A percentile compares a stretch with the other conserved stretches of the same genome.
Evolutionary conservation across 2,329 filamentous ascomycete species (phyloP).

Genomic region (Fusarium veterinarium): DNA sequence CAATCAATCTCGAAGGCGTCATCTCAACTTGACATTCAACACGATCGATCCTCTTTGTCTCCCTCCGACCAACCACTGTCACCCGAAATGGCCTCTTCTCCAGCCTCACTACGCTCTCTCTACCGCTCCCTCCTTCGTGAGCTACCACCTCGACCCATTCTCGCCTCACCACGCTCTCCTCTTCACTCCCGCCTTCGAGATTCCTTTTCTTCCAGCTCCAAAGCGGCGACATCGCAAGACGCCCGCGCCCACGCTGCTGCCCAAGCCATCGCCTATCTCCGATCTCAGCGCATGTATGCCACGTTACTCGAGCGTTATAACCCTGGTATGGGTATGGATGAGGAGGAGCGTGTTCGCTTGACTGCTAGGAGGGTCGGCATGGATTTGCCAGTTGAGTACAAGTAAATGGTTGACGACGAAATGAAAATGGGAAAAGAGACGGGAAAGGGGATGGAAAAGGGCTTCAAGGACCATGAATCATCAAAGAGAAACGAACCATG

Average conservation of each 20-base stretch:
- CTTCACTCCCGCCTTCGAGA: constrained; percentile 49
- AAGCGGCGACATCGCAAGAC: constrained; percentile 58
- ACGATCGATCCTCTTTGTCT: background rate
- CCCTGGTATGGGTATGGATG: constrained; percentile 87
- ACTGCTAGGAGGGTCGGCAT: constrained; percentile 90
- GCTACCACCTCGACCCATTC: constrained; percentile 76
- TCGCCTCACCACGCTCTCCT: constrained; percentile 68
- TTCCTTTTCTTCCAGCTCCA: constrained; percentile 58
- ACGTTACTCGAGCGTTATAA: constrained; percentile 92
- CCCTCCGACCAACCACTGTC: background rate
- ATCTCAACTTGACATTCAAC: background rate
- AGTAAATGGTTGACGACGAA: background rate
- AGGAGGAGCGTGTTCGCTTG: constrained; percentile 84
- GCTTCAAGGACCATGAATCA: background rate
- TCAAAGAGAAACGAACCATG: background rate
- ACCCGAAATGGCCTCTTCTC: constrained; percentile 50
- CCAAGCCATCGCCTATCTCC: constrained; percentile 83
- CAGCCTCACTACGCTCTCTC: constrained; percentile 74
- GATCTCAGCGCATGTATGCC: constrained; percentile 86
- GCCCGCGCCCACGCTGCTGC: constrained; percentile 62
- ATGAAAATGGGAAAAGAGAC: background rate
- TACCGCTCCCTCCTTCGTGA: constrained; percentile 92
- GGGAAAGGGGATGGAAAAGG: background rate
- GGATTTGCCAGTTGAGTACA: constrained; percentile 79
- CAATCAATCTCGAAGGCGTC: constrained; percentile 14